Conservation (phyloP, 2,329 filamentous ascomycete species). For the Diaporthe capsici region DNA sequence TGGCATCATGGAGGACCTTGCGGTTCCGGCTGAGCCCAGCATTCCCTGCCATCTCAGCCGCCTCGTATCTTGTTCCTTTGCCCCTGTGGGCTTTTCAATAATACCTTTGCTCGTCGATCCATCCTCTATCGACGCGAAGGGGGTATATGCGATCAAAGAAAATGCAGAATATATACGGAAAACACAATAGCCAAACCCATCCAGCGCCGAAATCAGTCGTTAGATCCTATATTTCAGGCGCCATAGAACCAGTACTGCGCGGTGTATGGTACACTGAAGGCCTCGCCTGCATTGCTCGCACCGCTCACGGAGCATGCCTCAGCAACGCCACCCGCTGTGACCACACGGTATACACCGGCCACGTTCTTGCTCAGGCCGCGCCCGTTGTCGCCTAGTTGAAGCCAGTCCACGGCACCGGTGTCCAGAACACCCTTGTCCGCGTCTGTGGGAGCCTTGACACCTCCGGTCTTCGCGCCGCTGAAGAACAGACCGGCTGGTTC, state of each 20-base stretch:
- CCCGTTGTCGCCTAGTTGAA: slow-evolving; percentile 57
- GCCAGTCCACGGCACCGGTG: slow-evolving; percentile 70
- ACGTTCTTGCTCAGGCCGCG: slow-evolving; percentile 49
- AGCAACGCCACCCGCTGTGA: slow-evolving; percentile 65
- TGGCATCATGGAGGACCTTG: not conserved
- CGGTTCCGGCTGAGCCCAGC: not conserved
- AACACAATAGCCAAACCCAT: not conserved
- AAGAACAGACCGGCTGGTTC: slow-evolving; percentile 52
- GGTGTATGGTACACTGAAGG: slow-evolving; percentile 66
- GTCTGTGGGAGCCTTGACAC: slow-evolving; percentile 64
- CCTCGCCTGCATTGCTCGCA: slow-evolving; percentile 53
- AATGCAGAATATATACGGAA: slow-evolving; percentile 20
- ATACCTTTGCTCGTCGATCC: slow-evolving; percentile 26
- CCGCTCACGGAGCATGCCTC: slow-evolving; percentile 59
- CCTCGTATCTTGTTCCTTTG: not conserved
- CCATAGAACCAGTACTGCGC: slow-evolving; percentile 73
- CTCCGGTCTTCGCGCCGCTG: slow-evolving; percentile 63
- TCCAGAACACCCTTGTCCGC: slow-evolving; percentile 61
- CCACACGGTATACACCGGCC: slow-evolving; percentile 67
- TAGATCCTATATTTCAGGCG: not conserved
- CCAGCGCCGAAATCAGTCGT: not conserved
- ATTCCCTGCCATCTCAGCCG: not conserved
- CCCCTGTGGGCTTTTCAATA: slow-evolving; percentile 13
- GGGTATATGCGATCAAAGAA: slow-evolving; percentile 1
- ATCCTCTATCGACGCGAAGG: slow-evolving; percentile 1